Conservation (phyloP, 2,329 filamentous ascomycete genomes). For the Sporothrix dimorphospora region DNA sequence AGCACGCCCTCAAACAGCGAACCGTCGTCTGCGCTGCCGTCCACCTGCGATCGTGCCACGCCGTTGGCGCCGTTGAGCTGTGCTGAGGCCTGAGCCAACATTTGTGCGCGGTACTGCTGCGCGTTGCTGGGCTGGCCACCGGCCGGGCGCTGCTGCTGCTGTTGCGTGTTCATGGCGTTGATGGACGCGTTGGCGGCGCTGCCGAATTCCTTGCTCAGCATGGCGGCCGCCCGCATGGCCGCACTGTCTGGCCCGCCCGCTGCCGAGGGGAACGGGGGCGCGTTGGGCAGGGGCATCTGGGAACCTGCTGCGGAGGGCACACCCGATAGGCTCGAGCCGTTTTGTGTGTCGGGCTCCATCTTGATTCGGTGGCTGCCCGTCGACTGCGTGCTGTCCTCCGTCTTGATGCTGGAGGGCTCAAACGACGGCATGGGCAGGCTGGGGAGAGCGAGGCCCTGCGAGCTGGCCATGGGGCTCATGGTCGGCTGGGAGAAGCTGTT, state of each 20-base stretch:
- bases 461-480: conserved; percentile 42
- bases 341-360: conserved; percentile 30
- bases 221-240: conserved; percentile 58
- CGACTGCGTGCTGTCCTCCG: conserved; percentile 17
- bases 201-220: conserved; percentile 64
- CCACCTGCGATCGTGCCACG: conserved; percentile 64
- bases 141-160: conserved; percentile 34
- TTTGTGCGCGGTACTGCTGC: conserved; percentile 44
- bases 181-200: conserved; percentile 67
- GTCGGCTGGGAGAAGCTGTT: conserved; percentile 42
- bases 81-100: conserved; percentile 41
- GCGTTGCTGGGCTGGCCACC: conserved; percentile 18
- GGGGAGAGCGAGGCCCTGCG: conserved; percentile 38
- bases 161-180: conserved; percentile 52
- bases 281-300: conserved; percentile 31
- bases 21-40: conserved; percentile 70
- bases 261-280: conserved; percentile 41
- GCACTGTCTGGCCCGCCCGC: conserved; percentile 44
- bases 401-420: conserved; percentile 24
- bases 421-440: conserved; percentile 37
- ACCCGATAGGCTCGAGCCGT: background rate
- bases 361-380: conserved; percentile 35
- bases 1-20: conserved; percentile 63
- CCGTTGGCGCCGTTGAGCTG: conserved; percentile 49
- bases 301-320: conserved; percentile 4